Base-by-base conservation (phyloP, 805 yeast genomes). In the Tetrapisispora nanseiensis region DNA sequence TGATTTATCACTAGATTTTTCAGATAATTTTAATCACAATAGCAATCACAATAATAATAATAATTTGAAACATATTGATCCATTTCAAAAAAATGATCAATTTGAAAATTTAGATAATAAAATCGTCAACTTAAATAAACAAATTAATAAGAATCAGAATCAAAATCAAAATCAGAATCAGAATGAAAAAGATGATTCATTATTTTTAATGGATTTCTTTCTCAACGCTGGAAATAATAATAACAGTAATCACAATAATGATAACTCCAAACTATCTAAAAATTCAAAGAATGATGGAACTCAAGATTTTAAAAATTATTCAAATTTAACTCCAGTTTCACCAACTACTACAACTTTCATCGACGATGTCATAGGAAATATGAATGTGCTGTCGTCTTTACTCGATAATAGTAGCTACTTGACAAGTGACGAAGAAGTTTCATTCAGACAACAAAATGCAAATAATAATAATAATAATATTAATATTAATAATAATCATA, bases 1-100 rank as follows among this genome's bases (percentile, higher is more conserved):
- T 55, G 68, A 65, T 44, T 54, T 56, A 23, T 58, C 61, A 7
- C 52, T 52, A 15, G 33, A 33, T 8, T 30, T 38, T 13, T 15
- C 12, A 4, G 26, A 38, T 31, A 29, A 38, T 16, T 26, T 26
- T 29, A 16, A 26, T 24, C 15, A 36, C 5, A 36, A 24, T 26
- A 36, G 12, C 9, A 24, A 15, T 10, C 24, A 13, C 12, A 21
- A 35, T n/a, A 26, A 20, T 21, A 32, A 31, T n/a, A 30, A 22
- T 27, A 41, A 16, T 20, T 13, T 11, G 16, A 18, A 23, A 9
- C 30, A 22, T 9, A n/a, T n/a, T n/a, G 31, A 35, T 12, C 26
- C n/a, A 7, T 6, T 20, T 30, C 10, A 22, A 30, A 18, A 32
- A 16, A 32, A 24, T 11, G 11, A 24, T 8, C 8, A 24, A 8